Evolutionary conservation across 1,139 yeast species (phyloP), one percentile per base, ranked within the genome.

Genomic region (Scheffersomyces stambukii): DNA sequence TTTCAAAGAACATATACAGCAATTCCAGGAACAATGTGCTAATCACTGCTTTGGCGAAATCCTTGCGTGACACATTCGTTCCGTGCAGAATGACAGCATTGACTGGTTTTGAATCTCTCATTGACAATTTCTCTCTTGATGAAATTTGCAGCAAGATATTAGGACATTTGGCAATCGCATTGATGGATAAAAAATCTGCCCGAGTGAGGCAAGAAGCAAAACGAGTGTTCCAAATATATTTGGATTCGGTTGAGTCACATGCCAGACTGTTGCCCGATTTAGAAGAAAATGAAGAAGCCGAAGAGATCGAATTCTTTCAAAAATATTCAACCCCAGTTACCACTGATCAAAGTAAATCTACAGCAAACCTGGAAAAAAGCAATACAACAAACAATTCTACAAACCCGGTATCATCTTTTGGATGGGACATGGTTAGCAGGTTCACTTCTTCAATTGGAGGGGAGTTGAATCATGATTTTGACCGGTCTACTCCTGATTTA

Each of bases 21-120:
- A 60, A 58, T 13, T 75, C 85, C 3, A 66, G 81, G 37, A 68
- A 81, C 19, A 78, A 77, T 21, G 95, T 91, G 2, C 60, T 91
- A 25, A 79, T 88, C 6, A 86, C 96, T 1, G 97, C 96, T 0
- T 81, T 85, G 44, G 75, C 86, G 2, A 79, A 88, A 46, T 82
- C 95, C 0, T 65, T 91, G 31, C 79, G 80, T 45, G 98, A 91
- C 52, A 72, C 91, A 0, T 81, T 79, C 46, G 69, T 79, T 5
- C 89, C 84, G 7, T 77, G 95, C 13, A 72, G 94, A 40, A 57
- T 81, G 51, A 84, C 83, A 4, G 88, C 96, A 0, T 63, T 91
- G 21, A 61, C 77, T 37, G 95, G 96, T 1, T 73, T 91, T 39
- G 75, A 73, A 27, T 64, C 71, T 9, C 71, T 85, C 13, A 62